Evolutionary conservation across 345 rosid genomes (phyloP), one percentile per base, ranked within the genome.

Genomic region (Camelina sativa): DNA sequence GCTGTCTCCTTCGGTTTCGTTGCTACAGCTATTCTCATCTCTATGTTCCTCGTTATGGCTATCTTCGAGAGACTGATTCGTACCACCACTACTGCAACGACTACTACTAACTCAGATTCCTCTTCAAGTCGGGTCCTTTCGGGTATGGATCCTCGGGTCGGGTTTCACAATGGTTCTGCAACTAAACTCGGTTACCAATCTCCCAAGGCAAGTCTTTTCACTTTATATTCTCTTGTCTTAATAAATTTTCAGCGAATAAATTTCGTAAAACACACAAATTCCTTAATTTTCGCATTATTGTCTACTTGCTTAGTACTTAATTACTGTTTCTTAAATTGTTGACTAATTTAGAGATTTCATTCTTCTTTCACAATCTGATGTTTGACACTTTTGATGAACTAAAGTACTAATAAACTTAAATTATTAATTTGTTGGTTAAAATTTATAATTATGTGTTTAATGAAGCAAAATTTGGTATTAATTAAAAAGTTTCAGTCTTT

Each of bases 1-100:
- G 97, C 98, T 0, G 97, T 94, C 46, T 92, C 97, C 11, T 91
- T 92, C 77, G 97, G 98, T 11, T 94, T 92, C 67, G 97, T 94
- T 4, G 98, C 98, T 62, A 94, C 98, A 37, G 98, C 97, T 69
- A 85, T 94, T 78, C 93, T 94, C 83, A 94, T 94, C 80, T 91
- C 91, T 35, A 91, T 94, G 98, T 94, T 94, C 88, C 82, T 94
- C 55, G 86, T 87, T 60, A 94, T 94, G 97, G 98, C 97, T 41
- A 89, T 94, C 67, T 86, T 91, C 28, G 98, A 94, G 80, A 85
- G 85, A 62, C 85, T 94, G 60, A 85, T 94, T 63, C 82, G 98
- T 3, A 50, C 54, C 72, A 88, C 95, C 72, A 88, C 95, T 62
- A 71, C 93, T 30, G 72, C 30, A 28, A 28, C 28, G 3, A 25